Evolutionary conservation across 257 asterid genomes (phyloP).

Genomic region (Capsicum chinense): DNA sequence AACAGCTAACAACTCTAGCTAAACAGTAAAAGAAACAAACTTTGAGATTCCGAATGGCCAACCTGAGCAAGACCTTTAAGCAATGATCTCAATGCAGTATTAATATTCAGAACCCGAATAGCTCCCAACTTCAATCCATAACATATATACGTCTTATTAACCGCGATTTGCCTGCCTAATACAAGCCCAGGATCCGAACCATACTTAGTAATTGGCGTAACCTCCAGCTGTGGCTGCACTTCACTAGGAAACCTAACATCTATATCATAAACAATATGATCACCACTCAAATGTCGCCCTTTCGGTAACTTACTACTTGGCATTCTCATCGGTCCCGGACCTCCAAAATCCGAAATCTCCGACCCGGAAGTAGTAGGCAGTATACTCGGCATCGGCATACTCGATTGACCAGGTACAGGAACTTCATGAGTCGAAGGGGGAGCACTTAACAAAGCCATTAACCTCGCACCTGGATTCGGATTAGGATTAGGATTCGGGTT

Average conservation of each 20-base stretch:
- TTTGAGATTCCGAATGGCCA: constrained; percentile 22
- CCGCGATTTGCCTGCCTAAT: constrained; percentile 93
- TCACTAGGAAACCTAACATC: constrained; percentile 84
- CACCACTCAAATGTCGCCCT: constrained; percentile 84
- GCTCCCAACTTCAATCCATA: constrained; percentile 91
- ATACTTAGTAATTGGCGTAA: constrained; percentile 95
- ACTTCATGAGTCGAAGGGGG: constrained; percentile 57
- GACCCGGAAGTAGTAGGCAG: constrained; percentile 71
- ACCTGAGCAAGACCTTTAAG: constrained; percentile 96
- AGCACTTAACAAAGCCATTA: constrained; percentile 91
- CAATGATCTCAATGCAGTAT: constrained; percentile 93
- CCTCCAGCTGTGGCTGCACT: constrained; percentile 98
- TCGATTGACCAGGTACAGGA: constrained; percentile 38
- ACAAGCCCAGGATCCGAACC: constrained; percentile 94
- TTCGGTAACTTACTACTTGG: constrained; percentile 88
- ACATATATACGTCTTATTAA: constrained; percentile 88
- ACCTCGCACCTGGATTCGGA: constrained; percentile 62
- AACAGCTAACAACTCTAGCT: neutral
- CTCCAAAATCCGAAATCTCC: constrained; percentile 62
- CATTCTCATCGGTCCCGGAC: constrained; percentile 72
- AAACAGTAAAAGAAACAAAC: neutral
- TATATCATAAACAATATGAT: constrained; percentile 67
- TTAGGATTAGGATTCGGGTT: constrained; percentile 35
- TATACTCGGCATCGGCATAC: constrained; percentile 50
- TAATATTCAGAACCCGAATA: constrained; percentile 88